Conservation (phyloP, 257 asterid genomes). For the Fraxinus pennsylvanica region DNA sequence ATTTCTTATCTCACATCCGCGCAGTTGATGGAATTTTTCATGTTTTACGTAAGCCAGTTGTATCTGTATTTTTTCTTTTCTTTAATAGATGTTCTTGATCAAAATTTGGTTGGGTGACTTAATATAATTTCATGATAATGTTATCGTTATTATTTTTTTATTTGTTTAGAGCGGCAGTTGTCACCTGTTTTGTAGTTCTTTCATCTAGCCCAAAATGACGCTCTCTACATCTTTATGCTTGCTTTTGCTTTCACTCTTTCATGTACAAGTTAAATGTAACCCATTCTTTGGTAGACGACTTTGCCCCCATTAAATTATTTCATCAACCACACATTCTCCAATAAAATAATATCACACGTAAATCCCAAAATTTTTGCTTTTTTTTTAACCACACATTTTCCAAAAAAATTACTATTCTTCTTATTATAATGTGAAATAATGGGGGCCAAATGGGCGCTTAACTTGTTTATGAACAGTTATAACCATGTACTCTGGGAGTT, state of each 20-base stretch:
- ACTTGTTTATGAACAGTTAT: background rate
- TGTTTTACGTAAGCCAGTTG: constrained; percentile 70
- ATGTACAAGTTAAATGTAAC: constrained; percentile 5
- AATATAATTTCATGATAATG: background rate
- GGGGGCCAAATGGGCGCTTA: too few species aligned
- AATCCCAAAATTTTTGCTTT: too few species aligned
- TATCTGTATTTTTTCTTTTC: background rate
- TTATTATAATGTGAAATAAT: too few species aligned
- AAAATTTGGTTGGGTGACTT: constrained; percentile 6
- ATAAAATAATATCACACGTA: too few species aligned
- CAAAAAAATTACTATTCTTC: too few species aligned
- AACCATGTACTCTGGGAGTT: background rate
- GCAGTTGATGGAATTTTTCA: constrained; percentile 99
- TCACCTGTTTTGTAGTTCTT: background rate
- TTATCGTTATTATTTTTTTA: background rate
- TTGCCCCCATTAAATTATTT: too few species aligned
- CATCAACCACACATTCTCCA: too few species aligned
- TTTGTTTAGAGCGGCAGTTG: background rate
- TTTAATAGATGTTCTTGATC: background rate
- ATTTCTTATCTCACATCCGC: constrained; percentile 91
- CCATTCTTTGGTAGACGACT: constrained; percentile 7
- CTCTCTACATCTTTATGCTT: background rate
- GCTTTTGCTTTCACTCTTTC: background rate
- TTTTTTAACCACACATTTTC: too few species aligned
- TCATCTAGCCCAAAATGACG: background rate